Percentiles rank a stretch among this genome's conserved stretches.
Conservation (phyloP, 768 basidiomycete genomes). For the Russula sp. region DNA sequence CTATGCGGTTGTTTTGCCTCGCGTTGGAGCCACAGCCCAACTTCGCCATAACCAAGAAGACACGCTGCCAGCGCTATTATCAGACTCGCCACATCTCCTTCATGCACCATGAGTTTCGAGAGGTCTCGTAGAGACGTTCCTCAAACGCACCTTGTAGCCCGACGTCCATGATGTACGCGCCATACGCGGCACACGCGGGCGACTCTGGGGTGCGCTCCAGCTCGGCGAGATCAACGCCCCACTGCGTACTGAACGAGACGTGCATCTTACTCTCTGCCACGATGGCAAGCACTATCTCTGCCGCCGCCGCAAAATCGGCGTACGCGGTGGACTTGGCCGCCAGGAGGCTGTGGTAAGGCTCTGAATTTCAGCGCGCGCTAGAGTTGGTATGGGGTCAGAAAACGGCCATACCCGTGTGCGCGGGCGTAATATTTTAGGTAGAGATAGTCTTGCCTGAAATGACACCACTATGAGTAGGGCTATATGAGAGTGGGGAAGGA, state of each 20-base stretch:
- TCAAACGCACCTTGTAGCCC: conserved; percentile 53
- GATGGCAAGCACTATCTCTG: conserved; percentile 57
- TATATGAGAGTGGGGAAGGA: not conserved
- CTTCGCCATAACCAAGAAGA: conserved; percentile 87
- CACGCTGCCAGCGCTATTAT: conserved; percentile 83
- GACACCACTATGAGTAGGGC: not conserved
- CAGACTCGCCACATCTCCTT: conserved; percentile 53
- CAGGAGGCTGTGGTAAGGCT: conserved; percentile 45
- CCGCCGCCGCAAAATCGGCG: conserved; percentile 53
- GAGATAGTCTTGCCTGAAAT: conserved; percentile 67
- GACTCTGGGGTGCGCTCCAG: conserved; percentile 60
- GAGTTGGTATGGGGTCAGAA: not conserved
- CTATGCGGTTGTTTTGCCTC: conserved; percentile 41
- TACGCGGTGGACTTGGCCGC: conserved; percentile 72
- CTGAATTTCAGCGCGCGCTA: not conserved
- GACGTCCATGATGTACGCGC: conserved; percentile 76
- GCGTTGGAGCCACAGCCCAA: conserved; percentile 75
- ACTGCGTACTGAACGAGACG: conserved; percentile 60
- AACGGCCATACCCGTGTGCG: conserved; percentile 55
- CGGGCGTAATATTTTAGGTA: conserved; percentile 82
- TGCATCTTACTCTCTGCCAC: conserved; percentile 69
- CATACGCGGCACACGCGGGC: conserved; percentile 75
- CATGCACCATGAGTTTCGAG: not conserved
- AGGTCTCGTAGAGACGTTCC: no score
- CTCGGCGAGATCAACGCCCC: conserved; percentile 58